These are phyloP conservation scores for Barbatosphaeria neglecta DNA, from an alignment of 495 filamentous ascomycete species.

Conservation along the genomic window DNA sequence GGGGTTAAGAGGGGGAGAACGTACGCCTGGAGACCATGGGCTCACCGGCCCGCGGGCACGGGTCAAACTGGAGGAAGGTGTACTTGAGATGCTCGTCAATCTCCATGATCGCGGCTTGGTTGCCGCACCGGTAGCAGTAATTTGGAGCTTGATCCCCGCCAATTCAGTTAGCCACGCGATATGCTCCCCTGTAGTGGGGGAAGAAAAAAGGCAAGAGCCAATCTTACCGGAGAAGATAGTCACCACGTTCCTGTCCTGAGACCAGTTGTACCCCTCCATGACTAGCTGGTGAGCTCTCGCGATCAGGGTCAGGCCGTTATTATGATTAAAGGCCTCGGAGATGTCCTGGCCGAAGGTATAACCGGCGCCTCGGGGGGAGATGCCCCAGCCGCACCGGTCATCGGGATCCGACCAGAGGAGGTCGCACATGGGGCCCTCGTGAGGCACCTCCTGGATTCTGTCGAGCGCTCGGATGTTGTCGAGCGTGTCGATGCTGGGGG, in stretches of 20 bases:
- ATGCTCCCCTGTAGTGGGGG: neutral
- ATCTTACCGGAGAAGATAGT: conserved; percentile 90
- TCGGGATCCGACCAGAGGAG: conserved; percentile 96
- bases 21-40: conserved; percentile 94
- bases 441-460: conserved; percentile 94
- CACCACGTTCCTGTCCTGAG: conserved; percentile 89
- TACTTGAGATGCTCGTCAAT: conserved; percentile 99
- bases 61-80: conserved; percentile 99
- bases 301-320: conserved; percentile 93
- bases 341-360: conserved; percentile 99
- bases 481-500: conserved; percentile 92
- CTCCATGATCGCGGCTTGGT: conserved; percentile 99
- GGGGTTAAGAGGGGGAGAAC: no score
- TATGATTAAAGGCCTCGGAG: conserved; percentile 98
- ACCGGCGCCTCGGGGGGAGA: conserved; percentile 89
- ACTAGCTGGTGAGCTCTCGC: conserved; percentile 92
- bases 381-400: conserved; percentile 97
- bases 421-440: conserved; percentile 98
- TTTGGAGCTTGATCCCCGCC: conserved; percentile 59
- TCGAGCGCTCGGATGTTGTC: conserved; percentile 96
- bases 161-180: conserved; percentile 7
- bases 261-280: conserved; percentile 99
- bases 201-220: neutral
- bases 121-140: conserved; percentile 96
- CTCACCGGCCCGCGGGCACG: conserved; percentile 91